Conservation (phyloP, 2,329 filamentous ascomycete genomes). For the Aspergillus candidus region DNA sequence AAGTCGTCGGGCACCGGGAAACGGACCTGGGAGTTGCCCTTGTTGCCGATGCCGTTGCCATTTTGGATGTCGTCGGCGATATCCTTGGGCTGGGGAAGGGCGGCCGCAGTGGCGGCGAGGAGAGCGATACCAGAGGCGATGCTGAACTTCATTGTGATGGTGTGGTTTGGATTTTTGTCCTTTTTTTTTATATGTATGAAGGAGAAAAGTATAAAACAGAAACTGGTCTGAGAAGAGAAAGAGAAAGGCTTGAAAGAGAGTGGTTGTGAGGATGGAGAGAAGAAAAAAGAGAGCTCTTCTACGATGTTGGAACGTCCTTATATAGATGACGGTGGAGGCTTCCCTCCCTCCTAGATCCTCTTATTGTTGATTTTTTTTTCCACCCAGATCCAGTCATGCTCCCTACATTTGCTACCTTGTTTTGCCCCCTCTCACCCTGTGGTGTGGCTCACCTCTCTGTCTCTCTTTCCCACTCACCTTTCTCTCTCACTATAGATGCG, state of each 20-base stretch:
- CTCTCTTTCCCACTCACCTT: too few relatives aligned
- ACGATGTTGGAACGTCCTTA: conserved; percentile 20
- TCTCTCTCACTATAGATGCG: too few relatives aligned
- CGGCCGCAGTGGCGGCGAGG: conserved; percentile 29
- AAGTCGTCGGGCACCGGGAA: conserved; percentile 29
- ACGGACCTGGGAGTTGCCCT: conserved; percentile 29
- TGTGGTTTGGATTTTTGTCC: conserved; percentile 20
- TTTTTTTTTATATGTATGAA: too few relatives aligned
- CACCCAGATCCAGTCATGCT: too few relatives aligned
- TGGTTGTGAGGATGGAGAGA: conserved; percentile 25
- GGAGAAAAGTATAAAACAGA: conserved; percentile 20
- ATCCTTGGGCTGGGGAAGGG: conserved; percentile 19
- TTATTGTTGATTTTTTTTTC: too few relatives aligned
- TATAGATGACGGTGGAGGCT: conserved; percentile 28
- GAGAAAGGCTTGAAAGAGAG: conserved; percentile 25
- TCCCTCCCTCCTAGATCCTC: neutral
- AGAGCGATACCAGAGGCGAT: conserved; percentile 28
- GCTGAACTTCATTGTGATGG: conserved; percentile 36
- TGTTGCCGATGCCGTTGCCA: conserved; percentile 23
- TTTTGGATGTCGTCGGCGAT: conserved; percentile 18
- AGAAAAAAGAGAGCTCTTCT: conserved; percentile 6
- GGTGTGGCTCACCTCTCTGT: too few relatives aligned
- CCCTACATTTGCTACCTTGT: too few relatives aligned
- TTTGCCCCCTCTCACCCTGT: too few relatives aligned
- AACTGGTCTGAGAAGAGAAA: conserved; percentile 4